Percentiles rank a stretch among this genome's conserved stretches.
phyloP scores from a whole-genome alignment of 352 stramenopile genomes.

The Pythium insidiosum region DNA sequence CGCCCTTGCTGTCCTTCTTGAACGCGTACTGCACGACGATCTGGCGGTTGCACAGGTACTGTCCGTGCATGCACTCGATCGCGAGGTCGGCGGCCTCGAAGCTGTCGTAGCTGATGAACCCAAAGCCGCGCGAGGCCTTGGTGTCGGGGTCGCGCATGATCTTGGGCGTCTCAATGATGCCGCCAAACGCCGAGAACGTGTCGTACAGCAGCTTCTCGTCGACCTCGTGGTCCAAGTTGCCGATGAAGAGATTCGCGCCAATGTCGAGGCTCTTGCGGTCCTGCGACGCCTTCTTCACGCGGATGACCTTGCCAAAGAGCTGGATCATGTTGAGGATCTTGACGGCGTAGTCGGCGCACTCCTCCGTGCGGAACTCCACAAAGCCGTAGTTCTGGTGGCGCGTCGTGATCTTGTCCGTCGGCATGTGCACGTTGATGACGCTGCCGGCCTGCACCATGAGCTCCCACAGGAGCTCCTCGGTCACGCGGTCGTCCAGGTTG shows the following conservation, averaged over 20 bases:
- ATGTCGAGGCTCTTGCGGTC: slow-evolving; percentile 96
- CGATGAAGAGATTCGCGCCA: slow-evolving; percentile 99
- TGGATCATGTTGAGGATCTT: slow-evolving; percentile 99
- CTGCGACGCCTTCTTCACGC: slow-evolving; percentile 94
- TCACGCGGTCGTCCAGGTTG: slow-evolving; percentile 95
- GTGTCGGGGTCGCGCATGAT: slow-evolving; percentile 93
- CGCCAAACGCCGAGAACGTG: slow-evolving; percentile 98
- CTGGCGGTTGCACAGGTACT: slow-evolving; percentile 97
- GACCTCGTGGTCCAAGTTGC: slow-evolving; percentile 94
- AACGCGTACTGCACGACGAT: slow-evolving; percentile 99
- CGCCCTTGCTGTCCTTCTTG: slow-evolving; percentile 94
- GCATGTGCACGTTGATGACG: slow-evolving; percentile 98
- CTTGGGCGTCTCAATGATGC: slow-evolving; percentile 94
- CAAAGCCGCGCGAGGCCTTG: slow-evolving; percentile 92
- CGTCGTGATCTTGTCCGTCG: slow-evolving; percentile 96
- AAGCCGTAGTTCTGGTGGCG: slow-evolving; percentile 97
- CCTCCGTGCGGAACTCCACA: slow-evolving; percentile 96
- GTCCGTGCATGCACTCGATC: slow-evolving; percentile 99
- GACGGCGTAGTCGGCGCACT: slow-evolving; percentile 98
- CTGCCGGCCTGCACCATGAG: slow-evolving; percentile 91
- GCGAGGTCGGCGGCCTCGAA: slow-evolving; percentile 97
- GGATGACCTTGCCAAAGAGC: slow-evolving; percentile 94
- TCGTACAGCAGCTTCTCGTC: slow-evolving; percentile 99
- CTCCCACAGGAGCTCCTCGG: slow-evolving; percentile 97
- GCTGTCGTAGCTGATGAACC: slow-evolving; percentile 96